These are phyloP conservation scores for Ophiostoma pallidulum DNA, from an alignment of 2,329 filamentous ascomycete species.

Conservation along the genomic window DNA sequence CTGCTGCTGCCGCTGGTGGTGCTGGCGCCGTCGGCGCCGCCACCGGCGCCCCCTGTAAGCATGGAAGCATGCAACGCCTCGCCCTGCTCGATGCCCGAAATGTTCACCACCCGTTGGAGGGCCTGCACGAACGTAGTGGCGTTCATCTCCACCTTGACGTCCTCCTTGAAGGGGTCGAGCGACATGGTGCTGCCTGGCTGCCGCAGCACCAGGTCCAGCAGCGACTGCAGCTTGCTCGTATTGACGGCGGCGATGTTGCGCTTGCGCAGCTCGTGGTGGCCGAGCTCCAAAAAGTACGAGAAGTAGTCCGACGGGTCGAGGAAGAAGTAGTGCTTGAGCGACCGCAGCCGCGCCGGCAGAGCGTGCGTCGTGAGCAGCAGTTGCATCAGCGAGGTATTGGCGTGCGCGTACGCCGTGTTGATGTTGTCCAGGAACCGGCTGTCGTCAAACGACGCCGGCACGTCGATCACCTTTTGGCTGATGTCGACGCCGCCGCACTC, in stretches of 20 bases:
- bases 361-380: constrained; percentile 88
- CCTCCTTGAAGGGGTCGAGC: constrained; percentile 94
- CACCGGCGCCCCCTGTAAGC: constrained; percentile 61
- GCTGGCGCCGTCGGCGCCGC: constrained; percentile 66
- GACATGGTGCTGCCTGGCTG: constrained; percentile 91
- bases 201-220: constrained; percentile 92
- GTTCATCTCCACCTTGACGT: constrained; percentile 96
- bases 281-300: constrained; percentile 91
- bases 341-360: constrained; percentile 75
- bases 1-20: constrained; percentile 77
- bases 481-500: constrained; percentile 96
- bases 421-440: constrained; percentile 89
- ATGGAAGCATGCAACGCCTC: constrained; percentile 66
- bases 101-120: constrained; percentile 91
- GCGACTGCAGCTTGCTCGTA: constrained; percentile 82
- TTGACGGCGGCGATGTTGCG: constrained; percentile 87
- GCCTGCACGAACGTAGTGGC: constrained; percentile 87
- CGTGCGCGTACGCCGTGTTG: constrained; percentile 87
- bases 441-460: constrained; percentile 90
- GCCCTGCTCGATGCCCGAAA: constrained; percentile 88
- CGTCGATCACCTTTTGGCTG: constrained; percentile 75
- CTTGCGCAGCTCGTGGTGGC: constrained; percentile 81
- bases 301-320: constrained; percentile 97
- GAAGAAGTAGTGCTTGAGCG: constrained; percentile 98
- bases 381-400: constrained; percentile 86